Evolutionary conservation across 169 alveolate species (phyloP).

Genomic region (Cryptosporidium ubiquitum): DNA sequence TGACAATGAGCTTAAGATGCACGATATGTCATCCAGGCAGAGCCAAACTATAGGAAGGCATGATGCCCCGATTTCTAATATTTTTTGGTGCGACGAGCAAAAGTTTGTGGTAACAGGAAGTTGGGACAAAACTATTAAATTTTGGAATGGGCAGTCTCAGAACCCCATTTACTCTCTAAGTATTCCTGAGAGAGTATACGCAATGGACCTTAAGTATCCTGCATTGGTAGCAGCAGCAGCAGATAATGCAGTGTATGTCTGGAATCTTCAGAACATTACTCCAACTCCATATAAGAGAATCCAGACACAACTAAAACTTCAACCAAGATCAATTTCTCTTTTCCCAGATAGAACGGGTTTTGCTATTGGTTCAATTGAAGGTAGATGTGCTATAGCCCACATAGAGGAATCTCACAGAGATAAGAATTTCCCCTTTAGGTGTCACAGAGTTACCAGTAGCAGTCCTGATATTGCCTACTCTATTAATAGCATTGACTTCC

Average conservation of each 20-base stretch:
- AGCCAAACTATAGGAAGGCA: slow-evolving; percentile 74
- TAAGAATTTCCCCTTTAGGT: slow-evolving; percentile 90
- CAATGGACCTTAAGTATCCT: slow-evolving; percentile 79
- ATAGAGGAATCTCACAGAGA: slow-evolving; percentile 84
- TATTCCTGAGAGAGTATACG: slow-evolving; percentile 77
- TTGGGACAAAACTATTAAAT: slow-evolving; percentile 79
- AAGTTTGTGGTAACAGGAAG: slow-evolving; percentile 80
- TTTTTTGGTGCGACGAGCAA: slow-evolving; percentile 80
- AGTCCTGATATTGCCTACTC: slow-evolving; percentile 86
- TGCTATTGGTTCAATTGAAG: slow-evolving; percentile 92
- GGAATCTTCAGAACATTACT: slow-evolving; percentile 78
- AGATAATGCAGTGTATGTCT: slow-evolving; percentile 74
- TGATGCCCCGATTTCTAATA: slow-evolving; percentile 77
- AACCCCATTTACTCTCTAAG: slow-evolving; percentile 58
- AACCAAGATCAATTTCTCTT: slow-evolving; percentile 85
- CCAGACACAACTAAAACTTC: slow-evolving; percentile 87
- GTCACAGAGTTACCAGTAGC: slow-evolving; percentile 92
- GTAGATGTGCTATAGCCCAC: slow-evolving; percentile 92
- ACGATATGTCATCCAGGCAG: slow-evolving; percentile 66
- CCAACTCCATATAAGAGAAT: slow-evolving; percentile 79
- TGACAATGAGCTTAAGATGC: slow-evolving; percentile 77
- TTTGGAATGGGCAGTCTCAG: slow-evolving; percentile 75
- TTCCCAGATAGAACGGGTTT: slow-evolving; percentile 92
- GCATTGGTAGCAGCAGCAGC: slow-evolving; percentile 81
- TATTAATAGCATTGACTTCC: slow-evolving; percentile 90